Evolutionary conservation across 805 yeast genomes (phyloP).

Genomic region (Sporopachydermia quercuum): DNA sequence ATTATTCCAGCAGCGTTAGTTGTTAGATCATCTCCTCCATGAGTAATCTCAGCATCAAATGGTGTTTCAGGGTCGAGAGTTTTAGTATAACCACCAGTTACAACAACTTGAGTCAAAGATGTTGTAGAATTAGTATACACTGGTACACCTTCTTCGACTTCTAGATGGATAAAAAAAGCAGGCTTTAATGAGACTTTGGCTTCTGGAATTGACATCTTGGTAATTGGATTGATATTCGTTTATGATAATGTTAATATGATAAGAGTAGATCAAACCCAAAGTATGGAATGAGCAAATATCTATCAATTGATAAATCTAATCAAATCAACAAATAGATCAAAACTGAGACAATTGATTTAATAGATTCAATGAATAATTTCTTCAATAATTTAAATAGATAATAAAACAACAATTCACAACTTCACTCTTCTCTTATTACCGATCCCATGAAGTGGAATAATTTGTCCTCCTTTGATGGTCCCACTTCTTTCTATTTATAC

Average conservation of each 20-base stretch:
- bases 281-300: too few species aligned
- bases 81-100: constrained; percentile 23
- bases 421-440: too few species aligned
- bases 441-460: too few species aligned
- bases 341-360: too few species aligned
- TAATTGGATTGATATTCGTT: not conserved
- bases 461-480: too few species aligned
- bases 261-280: too few species aligned
- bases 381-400: too few species aligned
- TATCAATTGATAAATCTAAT: too few species aligned
- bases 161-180: constrained; percentile 22
- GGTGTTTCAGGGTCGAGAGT: constrained; percentile 23
- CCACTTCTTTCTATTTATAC: too few species aligned
- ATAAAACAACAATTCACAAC: too few species aligned
- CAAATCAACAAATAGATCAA: too few species aligned
- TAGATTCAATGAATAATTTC: too few species aligned
- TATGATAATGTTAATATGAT: not conserved
- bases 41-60: constrained; percentile 21
- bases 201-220: not conserved
- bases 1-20: constrained; percentile 16
- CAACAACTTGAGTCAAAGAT: constrained; percentile 17
- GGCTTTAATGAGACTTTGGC: constrained; percentile 17
- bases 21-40: constrained; percentile 37
- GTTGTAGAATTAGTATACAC: constrained; percentile 16
- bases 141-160: constrained; percentile 19